phyloP scores from a whole-genome alignment of 2,329 filamentous ascomycete species.

The Tolypocladium ophioglossoides region DNA sequence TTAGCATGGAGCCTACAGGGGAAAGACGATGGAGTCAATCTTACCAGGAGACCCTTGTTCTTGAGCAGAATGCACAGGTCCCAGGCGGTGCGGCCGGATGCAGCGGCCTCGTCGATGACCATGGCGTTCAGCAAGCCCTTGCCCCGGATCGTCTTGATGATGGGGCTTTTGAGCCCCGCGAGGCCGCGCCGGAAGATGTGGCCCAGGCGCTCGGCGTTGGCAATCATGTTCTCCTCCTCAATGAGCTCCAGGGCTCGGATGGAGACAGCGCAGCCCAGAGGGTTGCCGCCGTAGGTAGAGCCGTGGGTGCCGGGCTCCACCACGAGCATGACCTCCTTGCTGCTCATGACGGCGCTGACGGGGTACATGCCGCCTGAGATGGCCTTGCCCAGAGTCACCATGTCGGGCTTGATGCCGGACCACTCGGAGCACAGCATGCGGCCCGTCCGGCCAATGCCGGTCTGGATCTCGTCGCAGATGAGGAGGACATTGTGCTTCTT shows the following conservation, averaged over 20 bases:
- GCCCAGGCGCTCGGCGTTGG: conserved; percentile 71
- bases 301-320: conserved; percentile 95
- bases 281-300: conserved; percentile 97
- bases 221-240: conserved; percentile 80
- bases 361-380: conserved; percentile 98
- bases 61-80: conserved; percentile 94
- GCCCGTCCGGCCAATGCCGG: conserved; percentile 89
- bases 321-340: conserved; percentile 88
- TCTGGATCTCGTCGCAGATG: conserved; percentile 98
- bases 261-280: conserved; percentile 86
- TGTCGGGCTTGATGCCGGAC: conserved; percentile 88
- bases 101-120: conserved; percentile 83
- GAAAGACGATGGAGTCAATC: conserved; percentile 17
- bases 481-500: conserved; percentile 91
- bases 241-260: conserved; percentile 92
- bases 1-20: neutral
- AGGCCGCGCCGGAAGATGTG: conserved; percentile 75
- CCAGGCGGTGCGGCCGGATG: conserved; percentile 83
- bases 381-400: conserved; percentile 91
- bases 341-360: conserved; percentile 84
- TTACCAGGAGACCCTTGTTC: conserved; percentile 84
- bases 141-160: conserved; percentile 75
- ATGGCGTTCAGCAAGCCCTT: conserved; percentile 94
- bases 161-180: conserved; percentile 61
- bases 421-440: conserved; percentile 91